phyloP scores from a whole-genome alignment of 306 rosid genomes.

The Sophora flavescens region DNA sequence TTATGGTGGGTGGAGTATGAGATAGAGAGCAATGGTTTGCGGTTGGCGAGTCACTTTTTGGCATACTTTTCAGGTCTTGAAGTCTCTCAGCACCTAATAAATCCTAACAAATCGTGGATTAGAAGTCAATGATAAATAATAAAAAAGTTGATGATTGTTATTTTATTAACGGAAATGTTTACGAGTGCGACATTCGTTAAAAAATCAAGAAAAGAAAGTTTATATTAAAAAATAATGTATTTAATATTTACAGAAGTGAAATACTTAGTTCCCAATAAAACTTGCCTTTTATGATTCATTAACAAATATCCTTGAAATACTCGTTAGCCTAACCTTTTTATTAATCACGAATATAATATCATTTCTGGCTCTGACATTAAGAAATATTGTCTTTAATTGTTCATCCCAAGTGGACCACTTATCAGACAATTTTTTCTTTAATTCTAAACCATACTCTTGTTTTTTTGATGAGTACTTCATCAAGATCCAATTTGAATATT shows the following conservation, averaged over 20 bases:
- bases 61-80: neutral
- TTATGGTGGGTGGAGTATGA: neutral
- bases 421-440: neutral
- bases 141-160: too few relatives aligned
- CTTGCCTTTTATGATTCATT: too few relatives aligned
- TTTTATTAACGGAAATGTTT: too few relatives aligned
- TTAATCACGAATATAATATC: too few relatives aligned
- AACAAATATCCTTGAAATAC: too few relatives aligned
- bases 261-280: too few relatives aligned
- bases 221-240: too few relatives aligned
- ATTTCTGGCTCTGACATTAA: too few relatives aligned
- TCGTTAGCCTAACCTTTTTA: too few relatives aligned
- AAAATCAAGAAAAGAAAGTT: too few relatives aligned
- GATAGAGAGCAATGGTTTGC: neutral
- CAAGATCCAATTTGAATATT: neutral
- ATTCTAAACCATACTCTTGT: constrained; percentile 1
- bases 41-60: constrained; percentile 2
- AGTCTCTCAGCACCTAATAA: constrained; percentile 15
- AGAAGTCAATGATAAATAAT: neutral
- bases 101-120: constrained; percentile 19
- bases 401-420: constrained; percentile 35
- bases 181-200: too few relatives aligned
- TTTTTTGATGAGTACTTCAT: neutral
- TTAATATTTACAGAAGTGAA: too few relatives aligned
- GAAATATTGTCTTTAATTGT: neutral